phyloP scores from a whole-genome alignment of 1,284 basidiomycete species.

The Boletus hoseneyae region DNA sequence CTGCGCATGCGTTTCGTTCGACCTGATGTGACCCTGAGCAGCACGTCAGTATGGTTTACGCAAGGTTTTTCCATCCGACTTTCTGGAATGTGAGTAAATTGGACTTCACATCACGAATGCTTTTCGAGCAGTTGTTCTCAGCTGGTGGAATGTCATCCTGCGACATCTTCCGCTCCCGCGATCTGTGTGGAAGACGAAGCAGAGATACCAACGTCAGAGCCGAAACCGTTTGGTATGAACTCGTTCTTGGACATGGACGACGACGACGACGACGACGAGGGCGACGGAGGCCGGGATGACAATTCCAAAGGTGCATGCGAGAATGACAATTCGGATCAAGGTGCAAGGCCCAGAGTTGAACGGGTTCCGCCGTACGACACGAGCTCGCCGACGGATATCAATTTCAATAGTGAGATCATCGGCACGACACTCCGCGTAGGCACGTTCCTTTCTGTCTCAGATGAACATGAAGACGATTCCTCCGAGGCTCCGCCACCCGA shows the following conservation, averaged over 20 bases:
- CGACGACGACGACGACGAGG: constrained; percentile 1
- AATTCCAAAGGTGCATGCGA: not conserved
- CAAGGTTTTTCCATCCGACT: constrained; percentile 23
- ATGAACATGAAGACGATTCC: not conserved
- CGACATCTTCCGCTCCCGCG: constrained; percentile 15
- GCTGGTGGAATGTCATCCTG: constrained; percentile 21
- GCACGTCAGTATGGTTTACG: constrained; percentile 26
- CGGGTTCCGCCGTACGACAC: constrained; percentile 21
- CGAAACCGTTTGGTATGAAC: constrained; percentile 9
- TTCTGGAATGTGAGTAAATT: constrained; percentile 22
- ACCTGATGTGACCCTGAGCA: constrained; percentile 5
- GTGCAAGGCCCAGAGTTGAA: not conserved
- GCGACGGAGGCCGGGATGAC: not conserved
- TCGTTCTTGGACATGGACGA: constrained; percentile 20
- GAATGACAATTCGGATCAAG: not conserved
- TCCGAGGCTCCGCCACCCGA: not conserved
- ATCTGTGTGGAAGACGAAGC: constrained; percentile 27
- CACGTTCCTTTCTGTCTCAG: constrained; percentile 14
- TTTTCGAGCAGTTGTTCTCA: not conserved
- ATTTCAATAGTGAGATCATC: constrained; percentile 20
- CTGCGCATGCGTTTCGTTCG: not conserved
- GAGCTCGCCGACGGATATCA: constrained; percentile 4
- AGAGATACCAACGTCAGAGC: not conserved
- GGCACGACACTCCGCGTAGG: constrained; percentile 12
- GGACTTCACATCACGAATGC: rapidly evolving